Evolutionary conservation across 1,139 yeast genomes (phyloP), one percentile per base, ranked within the genome.

Genomic region (Yamadazyma dendronema): DNA sequence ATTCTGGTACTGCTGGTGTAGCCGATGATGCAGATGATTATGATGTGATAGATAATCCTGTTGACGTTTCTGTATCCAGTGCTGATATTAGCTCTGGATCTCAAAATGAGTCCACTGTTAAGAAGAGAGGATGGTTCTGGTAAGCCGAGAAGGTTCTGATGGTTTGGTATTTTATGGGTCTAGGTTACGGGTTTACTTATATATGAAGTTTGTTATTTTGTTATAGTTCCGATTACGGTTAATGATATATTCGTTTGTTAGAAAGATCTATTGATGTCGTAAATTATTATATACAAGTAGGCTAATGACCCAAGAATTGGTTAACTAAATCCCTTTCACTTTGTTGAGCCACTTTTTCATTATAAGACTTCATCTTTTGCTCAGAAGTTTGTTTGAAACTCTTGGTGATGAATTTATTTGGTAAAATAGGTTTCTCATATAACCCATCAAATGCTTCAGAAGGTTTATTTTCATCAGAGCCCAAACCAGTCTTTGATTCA

Each of bases 361-460:
- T 52, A 38, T 56, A 43, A 47, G 56, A 30, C 46, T 53, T 57
- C 61, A 74, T 49, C 49, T 59, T 54, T 61, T 69, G 39, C 49
- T 56, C 65, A 67, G 71, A 63, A 54, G 58, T 42, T 64, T 67
- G 55, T 64, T 62, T 70, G 37, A 72, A 53, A 31, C 61, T 65
- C 46, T 69, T 72, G 31, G 92, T 79, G 28, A 88, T 74, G 56
- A 84, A 89, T 17, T 84, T 82, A 56, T 81, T 74, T 7, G 95
- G 84, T 44, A 79, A 78, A 35, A 74, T 78, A 43, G 84, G 81
- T 34, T 82, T 84, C 31, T 85, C 84, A 46, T 84, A 74, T 41
- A 84, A 73, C 28, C 97, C 97, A 36, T 77, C 89, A 54, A 83
- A 88, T 0, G 89, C 84, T 24, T 73, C 75, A 31, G 81, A 72